Evolutionary conservation across 805 yeast species (phyloP).

Genomic region (Suhomyces kilbournensis): DNA sequence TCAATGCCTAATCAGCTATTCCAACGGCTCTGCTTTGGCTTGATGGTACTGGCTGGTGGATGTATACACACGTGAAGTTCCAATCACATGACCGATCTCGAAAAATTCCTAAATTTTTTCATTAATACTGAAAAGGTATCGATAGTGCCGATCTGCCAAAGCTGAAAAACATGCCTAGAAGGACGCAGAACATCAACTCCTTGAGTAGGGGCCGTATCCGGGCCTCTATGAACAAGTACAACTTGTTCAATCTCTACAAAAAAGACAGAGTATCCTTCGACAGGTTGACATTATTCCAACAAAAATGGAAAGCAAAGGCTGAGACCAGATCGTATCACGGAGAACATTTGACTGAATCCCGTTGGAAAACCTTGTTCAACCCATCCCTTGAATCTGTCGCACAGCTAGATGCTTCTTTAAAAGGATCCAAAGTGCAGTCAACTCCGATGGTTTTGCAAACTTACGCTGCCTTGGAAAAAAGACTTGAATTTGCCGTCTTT

Average conservation of each 20-base stretch:
- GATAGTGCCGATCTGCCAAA: not conserved
- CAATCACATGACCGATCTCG: not conserved
- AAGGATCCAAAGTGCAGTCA: slow-evolving; percentile 50
- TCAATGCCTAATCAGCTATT: not conserved
- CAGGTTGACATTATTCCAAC: slow-evolving; percentile 77
- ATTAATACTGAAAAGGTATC: not conserved
- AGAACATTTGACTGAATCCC: slow-evolving; percentile 80
- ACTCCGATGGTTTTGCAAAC: slow-evolving; percentile 90
- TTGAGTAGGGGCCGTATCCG: slow-evolving; percentile 72
- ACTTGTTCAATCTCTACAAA: slow-evolving; percentile 83
- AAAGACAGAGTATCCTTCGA: slow-evolving; percentile 54
- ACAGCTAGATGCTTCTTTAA: slow-evolving; percentile 77
- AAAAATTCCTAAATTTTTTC: not conserved
- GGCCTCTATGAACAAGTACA: slow-evolving; percentile 87
- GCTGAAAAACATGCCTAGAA: slow-evolving; percentile 51
- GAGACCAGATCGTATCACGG: slow-evolving; percentile 96
- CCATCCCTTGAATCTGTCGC: slow-evolving; percentile 80
- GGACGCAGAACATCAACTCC: slow-evolving; percentile 54
- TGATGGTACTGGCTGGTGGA: not conserved
- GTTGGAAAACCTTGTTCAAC: slow-evolving; percentile 72
- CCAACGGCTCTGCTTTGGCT: not conserved
- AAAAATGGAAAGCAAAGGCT: slow-evolving; percentile 86
- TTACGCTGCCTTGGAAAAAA: slow-evolving; percentile 79
- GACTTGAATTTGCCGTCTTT: slow-evolving; percentile 87
- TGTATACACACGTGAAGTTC: not conserved